Base-by-base conservation (phyloP, 2,329 filamentous ascomycete genomes). In the Fusarium secorum region DNA sequence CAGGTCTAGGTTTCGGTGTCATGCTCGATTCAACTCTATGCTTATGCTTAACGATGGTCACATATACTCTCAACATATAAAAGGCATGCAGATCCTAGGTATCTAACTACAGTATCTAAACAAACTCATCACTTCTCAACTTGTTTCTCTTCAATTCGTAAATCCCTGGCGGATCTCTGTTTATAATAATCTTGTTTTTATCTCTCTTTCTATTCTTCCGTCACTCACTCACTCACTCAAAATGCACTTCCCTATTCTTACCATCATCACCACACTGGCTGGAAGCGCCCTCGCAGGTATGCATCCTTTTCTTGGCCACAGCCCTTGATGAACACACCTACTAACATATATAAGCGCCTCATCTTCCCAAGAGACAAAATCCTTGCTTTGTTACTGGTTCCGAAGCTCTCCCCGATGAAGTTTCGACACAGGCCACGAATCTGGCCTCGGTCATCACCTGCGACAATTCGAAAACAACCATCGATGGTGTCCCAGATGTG, bases 331-430 rank as follows among this genome's bases (percentile, higher is more conserved):
- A 32, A 10, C 4, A 26, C 8, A 6, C n/a, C 32, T 45, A 52
- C 53, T 44, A n/a, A 49, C n/a, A 18, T 9, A n/a, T 18, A 44
- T 54, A 66, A 52, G 70, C 61, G 33, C 75, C 74, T 52, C 66
- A 65, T 18, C 15, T 74, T 14, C 24, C 55, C 44, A 74, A 71
- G 59, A 78, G 79, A 52, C 79, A 80, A 28, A 76, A 73, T 42
- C 80, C 85, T 41, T 90, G 88, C 81, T 89, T 89, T 80, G 66
- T 89, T 18, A 76, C 88, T 65, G 88, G 88, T 68, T 81, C 78
- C 55, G 78, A 79, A 9, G 77, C 79, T 5, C 85, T 90, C 15
- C 88, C 88, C 1, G 78, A 79, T 11, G 87, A 89, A 72, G 82
- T 85, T 18, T 78, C 80, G 28, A 79, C 83, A 61, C 72, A 79